These are phyloP conservation scores for Blastobotrys illinoisensis DNA, from an alignment of 1,139 yeast genomes.

Conservation along the genomic window DNA sequence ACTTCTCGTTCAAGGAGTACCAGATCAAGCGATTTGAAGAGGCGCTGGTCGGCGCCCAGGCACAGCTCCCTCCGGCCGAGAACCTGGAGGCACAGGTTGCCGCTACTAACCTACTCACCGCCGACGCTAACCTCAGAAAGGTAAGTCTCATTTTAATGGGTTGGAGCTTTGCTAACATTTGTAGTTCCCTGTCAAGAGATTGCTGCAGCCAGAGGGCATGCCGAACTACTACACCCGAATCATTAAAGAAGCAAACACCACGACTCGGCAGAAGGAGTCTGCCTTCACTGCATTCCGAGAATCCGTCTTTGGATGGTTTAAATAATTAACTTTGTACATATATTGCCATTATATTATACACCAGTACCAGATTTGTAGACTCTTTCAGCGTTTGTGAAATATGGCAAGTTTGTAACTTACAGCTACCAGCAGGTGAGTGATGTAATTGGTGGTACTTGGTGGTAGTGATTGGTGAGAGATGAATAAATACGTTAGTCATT, in stretches of 20 bases:
- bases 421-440: too few species aligned
- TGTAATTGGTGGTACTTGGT: neutral
- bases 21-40: constrained; percentile 27
- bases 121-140: constrained; percentile 21
- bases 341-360: neutral
- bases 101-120: constrained; percentile 24
- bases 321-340: constrained; percentile 10
- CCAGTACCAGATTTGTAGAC: too few species aligned
- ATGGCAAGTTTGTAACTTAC: too few species aligned
- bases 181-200: constrained; percentile 40
- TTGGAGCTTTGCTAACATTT: neutral
- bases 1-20: constrained; percentile 30
- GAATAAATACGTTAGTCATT: constrained; percentile 6
- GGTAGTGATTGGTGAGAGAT: too few species aligned
- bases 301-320: constrained; percentile 34
- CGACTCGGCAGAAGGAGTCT: constrained; percentile 64
- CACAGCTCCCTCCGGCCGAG: constrained; percentile 22
- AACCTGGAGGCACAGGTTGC: constrained; percentile 25
- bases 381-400: too few species aligned
- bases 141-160: constrained; percentile 13
- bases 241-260: constrained; percentile 49
- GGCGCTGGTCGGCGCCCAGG: constrained; percentile 19
- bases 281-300: constrained; percentile 31
- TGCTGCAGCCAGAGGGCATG: constrained; percentile 74
- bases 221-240: constrained; percentile 72